Evolutionary conservation across 2,329 filamentous ascomycete genomes (phyloP), one percentile per base, ranked within the genome.

Genomic region (Xylaria sp.): DNA sequence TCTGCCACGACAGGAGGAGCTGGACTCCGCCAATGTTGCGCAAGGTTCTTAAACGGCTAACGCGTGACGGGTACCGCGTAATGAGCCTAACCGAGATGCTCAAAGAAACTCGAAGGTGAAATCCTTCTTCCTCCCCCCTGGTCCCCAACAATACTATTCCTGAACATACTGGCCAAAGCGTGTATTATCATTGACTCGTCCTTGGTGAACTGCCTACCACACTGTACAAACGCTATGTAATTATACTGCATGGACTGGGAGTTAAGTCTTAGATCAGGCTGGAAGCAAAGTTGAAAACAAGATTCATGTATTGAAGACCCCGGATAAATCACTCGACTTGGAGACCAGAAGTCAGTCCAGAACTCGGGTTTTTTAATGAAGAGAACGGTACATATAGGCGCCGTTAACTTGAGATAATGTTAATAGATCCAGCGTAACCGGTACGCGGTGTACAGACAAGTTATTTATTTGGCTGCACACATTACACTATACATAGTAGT

Each of bases 1-100:
- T 97, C 60, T 94, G 93, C 77, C 94, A 97, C 81, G 94, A 97
- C 81, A 80, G 93, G 72, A 85, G 94, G 75, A 83, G 85, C n/a
- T 97, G 94, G 92, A 97, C 93, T 31, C 84, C 86, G 57, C 91
- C 92, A 0, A 96, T 97, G 92, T 77, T 97, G 80, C 83, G 84
- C 46, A 86, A 83, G 68, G 90, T 96, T 46, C 79, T 97, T 72
- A 91, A 91, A 0, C 90, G 92, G 77, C 81, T 97, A 75, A 89
- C 83, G 79, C 83, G 83, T 70, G 85, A 87, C 71, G 93, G 93
- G 0, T 97, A 93, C 78, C 83, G 82, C 65, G 84, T 95, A 44
- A 90, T 93, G 36, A 92, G 90, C 17, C 81, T 97, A 23, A 90
- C 90, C 4, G 87, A 90, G 74, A 81, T 95, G 72, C 79, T 95